phyloP scores from a whole-genome alignment of 2,329 filamentous ascomycete species.

The Nigrospora osmanthi region DNA sequence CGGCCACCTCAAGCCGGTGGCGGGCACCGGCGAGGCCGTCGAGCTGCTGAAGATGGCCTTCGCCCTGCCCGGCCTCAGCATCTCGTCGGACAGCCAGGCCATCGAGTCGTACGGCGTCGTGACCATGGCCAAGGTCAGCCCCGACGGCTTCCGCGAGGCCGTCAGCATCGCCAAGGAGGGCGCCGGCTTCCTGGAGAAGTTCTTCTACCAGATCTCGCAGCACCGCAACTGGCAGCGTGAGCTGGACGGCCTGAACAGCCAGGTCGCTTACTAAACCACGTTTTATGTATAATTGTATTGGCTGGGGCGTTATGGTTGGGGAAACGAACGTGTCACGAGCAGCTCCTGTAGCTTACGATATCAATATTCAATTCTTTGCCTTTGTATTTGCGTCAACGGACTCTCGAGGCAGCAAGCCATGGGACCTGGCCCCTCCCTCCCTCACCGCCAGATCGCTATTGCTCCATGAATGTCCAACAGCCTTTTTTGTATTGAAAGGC shows the following conservation, averaged over 20 bases:
- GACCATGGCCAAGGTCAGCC: conserved; percentile 47
- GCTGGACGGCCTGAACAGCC: conserved; percentile 56
- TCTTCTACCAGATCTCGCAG: conserved; percentile 60
- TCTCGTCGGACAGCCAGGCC: conserved; percentile 38
- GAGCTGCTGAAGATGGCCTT: conserved; percentile 48
- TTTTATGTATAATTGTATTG: no score
- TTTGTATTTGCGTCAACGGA: no score
- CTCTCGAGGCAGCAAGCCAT: no score
- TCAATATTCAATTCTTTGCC: no score
- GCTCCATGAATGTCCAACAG: no score
- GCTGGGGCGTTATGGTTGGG: no score
- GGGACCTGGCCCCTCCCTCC: no score
- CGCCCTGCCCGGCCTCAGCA: conserved; percentile 29
- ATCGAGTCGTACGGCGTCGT: conserved; percentile 72
- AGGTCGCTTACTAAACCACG: conserved; percentile 59
- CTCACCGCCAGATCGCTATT: no score
- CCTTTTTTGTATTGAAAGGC: no score
- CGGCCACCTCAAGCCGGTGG: conserved; percentile 73
- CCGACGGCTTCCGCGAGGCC: conserved; percentile 52
- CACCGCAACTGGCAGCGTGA: conserved; percentile 72
- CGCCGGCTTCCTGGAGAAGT: conserved; percentile 62
- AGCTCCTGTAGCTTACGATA: no score
- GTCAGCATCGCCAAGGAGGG: conserved; percentile 59
- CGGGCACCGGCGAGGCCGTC: conserved; percentile 65
- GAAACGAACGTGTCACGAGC: no score